Base-by-base conservation (phyloP, 2,329 filamentous ascomycete species). In the Diaporthe ilicicola region DNA sequence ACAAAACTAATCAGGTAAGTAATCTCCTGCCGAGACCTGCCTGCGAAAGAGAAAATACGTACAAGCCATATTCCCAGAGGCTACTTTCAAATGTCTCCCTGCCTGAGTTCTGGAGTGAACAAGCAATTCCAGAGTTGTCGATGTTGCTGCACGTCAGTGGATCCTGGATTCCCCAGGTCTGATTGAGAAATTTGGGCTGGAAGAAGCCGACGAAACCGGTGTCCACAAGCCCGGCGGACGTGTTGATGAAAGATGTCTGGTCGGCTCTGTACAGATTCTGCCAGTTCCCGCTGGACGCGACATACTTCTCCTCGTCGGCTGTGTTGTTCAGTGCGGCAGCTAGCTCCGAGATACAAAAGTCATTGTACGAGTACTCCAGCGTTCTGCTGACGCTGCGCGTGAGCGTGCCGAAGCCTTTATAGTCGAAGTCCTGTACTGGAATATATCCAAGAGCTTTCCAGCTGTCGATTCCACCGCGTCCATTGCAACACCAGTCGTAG, bases 311-410 rank as follows among this genome's bases (percentile, higher is more conserved):
- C 29, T 85, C 82, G 61, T 92, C 91, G 0, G 77, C 80, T 3
- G 82, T 82, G 15, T 87, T 84, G 1, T 88, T 88, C 48, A 93
- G 78, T 0, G 81, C 83, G 12, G 84, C 83, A 0, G 91, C 91
- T 69, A 94, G 87, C 56, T 89, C 83, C 0, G 89, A 84, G 69
- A 93, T 90, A 74, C 88, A 90, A 75, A 89, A 95, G 80, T 94
- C 93, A 74, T 94, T 90, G 79, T 94, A 94, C 8, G 91, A 89
- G 77, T 95, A 95, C 78, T 94, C 93, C 0, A 94, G 87, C 0
- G 92, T 94, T 9, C 93, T 86, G 1, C 90, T 93, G 32, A 94
- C 87, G 73, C 88, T 91, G 8, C 93, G 86, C 0, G 92, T 94
- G 78, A 92, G 87, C 0, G 90, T 89, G 0, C 92, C 92, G n/a